Base-by-base conservation (phyloP, 768 basidiomycete genomes). In the Psilocybe subaeruginosa region DNA sequence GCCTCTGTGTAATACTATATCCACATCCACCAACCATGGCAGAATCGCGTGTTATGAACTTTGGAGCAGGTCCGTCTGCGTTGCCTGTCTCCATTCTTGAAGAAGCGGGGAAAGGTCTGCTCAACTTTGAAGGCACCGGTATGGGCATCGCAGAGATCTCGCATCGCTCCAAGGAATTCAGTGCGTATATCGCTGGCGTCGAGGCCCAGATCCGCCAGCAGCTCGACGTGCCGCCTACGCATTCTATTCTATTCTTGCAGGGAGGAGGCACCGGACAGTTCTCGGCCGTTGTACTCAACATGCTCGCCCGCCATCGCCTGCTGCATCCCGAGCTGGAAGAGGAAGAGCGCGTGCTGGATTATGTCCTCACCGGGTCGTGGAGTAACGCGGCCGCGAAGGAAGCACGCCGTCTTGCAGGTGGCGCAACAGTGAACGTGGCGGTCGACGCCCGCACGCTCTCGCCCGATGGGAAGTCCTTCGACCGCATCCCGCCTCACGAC, bases 101-200 rank as follows among this genome's bases (percentile, higher is more conserved):
- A 67, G 87, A 95, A 72, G 94, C 96, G 2, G 83, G 91, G 12
- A 77, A 84, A 63, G 94, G 91, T 14, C 81, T 99, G n/a, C 79
- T 99, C 68, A 91, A 99, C 80, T 98, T 94, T 75, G 80, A 89
- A 58, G 83, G 83, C 50, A 96, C 93, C 2, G 97, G 97, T 29
- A 96, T 99, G 62, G 97, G 97, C 47, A 87, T 99, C 72, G 92
- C 94, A 46, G 97, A 99, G 75, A 86, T 99, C 72, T 97, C 95
- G 1, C 97, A 99, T 74, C 91, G 97, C 66, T 95, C 95, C 43
- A 87, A 92, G 68, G 91, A 95, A 64, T 99, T 99, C 74, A 82
- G 82, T 55, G 79, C 82, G 19, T 90, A 89, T 74, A 74, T 96
- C 64, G 76, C 80, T 58, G 73, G 80, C 53, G 78, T 90, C 69